Evolutionary conservation across 2,329 filamentous ascomycete genomes (phyloP), one percentile per base, ranked within the genome.

Genomic region (Colletotrichum lindemuthianum): DNA sequence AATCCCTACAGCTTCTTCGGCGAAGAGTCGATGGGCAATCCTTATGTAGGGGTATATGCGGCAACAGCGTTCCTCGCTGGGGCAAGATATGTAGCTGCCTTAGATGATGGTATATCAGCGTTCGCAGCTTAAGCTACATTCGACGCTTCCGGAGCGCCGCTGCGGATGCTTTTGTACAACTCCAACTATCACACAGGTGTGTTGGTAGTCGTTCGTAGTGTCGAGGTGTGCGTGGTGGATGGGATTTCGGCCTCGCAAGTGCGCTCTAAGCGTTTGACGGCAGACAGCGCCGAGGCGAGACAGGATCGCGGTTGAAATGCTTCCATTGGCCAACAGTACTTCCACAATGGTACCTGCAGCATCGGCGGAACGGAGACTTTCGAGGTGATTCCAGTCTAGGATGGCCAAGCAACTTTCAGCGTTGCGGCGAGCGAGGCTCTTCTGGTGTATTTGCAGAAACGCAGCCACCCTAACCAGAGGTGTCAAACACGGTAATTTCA

Each of bases 11-110:
- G 79, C 70, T 82, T 78, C 75, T 83, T 78, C 77, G 80, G 79
- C 3, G 73, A 78, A 3, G 82, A 83, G 67, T 76, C 72, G 45
- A 84, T 84, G 76, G 82, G 82, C 0, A 77, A 81, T 0, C 82
- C 84, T 0, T 86, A 84, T 69, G 85, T 83, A 60, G 83, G 83
- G 4, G 83, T 82, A 0, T 82, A 81, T 50, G 68, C 69, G n/a
- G 79, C 79, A 3, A 82, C 82, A 1, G 77, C 79, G 2, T 77
- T 80, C n/a, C 70, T 84, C 34, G 79, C 81, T 2, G 75, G 77
- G 1, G 81, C 78, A 0, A 71, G 76, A n/a, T 70, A 78, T 47
- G 72, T 86, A 51, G 78, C 81, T 0, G 77, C 79, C 0, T 72
- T 85, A 15, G 84, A 86, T 59, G 75, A 74, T 32, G 76, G 79